Conservation (phyloP, 1,284 basidiomycete species). For the Rhodotorula sp. region DNA sequence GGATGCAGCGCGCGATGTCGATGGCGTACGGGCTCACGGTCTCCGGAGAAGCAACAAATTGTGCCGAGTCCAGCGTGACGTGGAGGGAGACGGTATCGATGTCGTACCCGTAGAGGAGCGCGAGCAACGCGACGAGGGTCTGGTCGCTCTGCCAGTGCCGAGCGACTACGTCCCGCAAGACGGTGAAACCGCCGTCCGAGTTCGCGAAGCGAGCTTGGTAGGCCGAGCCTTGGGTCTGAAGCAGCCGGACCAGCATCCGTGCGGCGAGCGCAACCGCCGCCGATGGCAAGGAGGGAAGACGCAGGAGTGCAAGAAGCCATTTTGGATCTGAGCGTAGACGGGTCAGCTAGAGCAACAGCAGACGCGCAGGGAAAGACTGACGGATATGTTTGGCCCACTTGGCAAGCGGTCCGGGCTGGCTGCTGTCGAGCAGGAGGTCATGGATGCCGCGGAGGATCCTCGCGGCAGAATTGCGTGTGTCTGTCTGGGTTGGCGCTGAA, state of each 20-base stretch:
- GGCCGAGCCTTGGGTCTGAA: conserved; percentile 21
- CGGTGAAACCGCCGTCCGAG: conserved; percentile 16
- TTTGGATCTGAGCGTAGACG: conserved; percentile 5
- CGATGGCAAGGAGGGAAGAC: conserved; percentile 16
- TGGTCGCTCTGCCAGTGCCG: conserved; percentile 21
- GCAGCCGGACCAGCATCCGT: conserved; percentile 28
- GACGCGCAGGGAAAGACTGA: background rate
- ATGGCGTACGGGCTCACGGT: background rate
- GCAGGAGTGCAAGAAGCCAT: conserved; percentile 27
- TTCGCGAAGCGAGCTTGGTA: conserved; percentile 25
- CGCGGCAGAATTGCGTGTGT: no score
- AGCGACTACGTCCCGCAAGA: conserved; percentile 19
- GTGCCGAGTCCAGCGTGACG: background rate
- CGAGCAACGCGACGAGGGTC: conserved; percentile 23
- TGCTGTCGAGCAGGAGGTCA: conserved; percentile 19
- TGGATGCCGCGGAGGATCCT: conserved; percentile 13
- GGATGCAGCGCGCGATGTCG: conserved; percentile 12
- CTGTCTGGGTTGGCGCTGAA: background rate
- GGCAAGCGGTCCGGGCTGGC: background rate
- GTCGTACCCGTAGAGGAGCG: conserved; percentile 23
- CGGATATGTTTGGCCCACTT: conserved; percentile 30
- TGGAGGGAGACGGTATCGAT: conserved; percentile 16
- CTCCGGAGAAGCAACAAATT: background rate
- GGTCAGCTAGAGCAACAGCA: no score
- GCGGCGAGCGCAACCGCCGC: conserved; percentile 20